phyloP scores from a whole-genome alignment of 805 yeast genomes.

The Saturnispora galanensis region DNA sequence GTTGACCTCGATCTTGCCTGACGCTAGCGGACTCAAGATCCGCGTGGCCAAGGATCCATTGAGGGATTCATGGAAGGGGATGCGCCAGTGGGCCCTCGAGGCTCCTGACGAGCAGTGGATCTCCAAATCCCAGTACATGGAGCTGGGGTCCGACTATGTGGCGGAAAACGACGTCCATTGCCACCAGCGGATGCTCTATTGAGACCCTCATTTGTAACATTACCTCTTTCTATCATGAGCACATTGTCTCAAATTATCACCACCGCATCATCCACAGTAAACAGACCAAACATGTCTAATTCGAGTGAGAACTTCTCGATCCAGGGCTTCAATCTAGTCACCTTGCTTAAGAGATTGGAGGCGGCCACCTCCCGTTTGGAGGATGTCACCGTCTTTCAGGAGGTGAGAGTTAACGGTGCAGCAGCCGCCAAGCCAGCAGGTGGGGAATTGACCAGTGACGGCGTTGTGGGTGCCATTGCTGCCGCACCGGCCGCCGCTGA shows the following conservation, averaged over 20 bases:
- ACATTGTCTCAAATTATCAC: neutral
- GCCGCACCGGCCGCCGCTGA: conserved; percentile 14
- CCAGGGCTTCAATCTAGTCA: conserved; percentile 81
- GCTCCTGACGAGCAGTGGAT: conserved; percentile 34
- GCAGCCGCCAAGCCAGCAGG: neutral
- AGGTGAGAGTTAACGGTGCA: conserved; percentile 33
- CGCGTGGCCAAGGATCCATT: conserved; percentile 58
- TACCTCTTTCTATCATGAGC: neutral
- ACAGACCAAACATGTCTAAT: conserved; percentile 1
- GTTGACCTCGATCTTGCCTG: conserved; percentile 61
- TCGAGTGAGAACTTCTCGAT: conserved; percentile 33
- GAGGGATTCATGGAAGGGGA: conserved; percentile 88
- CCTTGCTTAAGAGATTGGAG: conserved; percentile 71
- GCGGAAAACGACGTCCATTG: conserved; percentile 74
- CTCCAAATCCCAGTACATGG: conserved; percentile 69
- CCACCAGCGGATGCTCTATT: conserved; percentile 4
- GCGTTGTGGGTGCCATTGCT: conserved; percentile 7
- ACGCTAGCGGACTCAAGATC: conserved; percentile 49
- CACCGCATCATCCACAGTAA: no score
- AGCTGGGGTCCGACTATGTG: conserved; percentile 81
- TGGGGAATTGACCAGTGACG: conserved; percentile 4
- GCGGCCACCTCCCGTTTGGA: conserved; percentile 91
- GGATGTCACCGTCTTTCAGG: conserved; percentile 75
- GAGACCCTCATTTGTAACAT: neutral
- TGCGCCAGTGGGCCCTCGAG: conserved; percentile 65